Conservation (phyloP, 73 alveolate genomes). For the Effrenium voratum region DNA sequence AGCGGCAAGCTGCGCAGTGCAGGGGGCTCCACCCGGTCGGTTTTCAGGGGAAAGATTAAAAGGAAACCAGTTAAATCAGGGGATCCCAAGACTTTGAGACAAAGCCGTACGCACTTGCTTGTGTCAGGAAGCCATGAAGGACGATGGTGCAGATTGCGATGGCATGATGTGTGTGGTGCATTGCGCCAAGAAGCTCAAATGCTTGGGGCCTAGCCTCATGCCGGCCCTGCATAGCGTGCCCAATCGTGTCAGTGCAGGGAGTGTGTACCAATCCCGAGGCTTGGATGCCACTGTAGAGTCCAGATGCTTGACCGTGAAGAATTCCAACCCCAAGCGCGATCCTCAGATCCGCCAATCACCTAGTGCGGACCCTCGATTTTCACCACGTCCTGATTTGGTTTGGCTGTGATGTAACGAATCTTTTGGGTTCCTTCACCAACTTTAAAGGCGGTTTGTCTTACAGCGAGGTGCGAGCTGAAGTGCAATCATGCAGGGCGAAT, state of each 20-base stretch:
- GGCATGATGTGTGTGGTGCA: constrained; percentile 84
- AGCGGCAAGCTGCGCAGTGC: too few species aligned
- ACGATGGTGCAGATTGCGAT: constrained; percentile 66
- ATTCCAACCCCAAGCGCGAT: constrained; percentile 17
- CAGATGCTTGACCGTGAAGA: constrained; percentile 63
- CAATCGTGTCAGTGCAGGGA: not conserved
- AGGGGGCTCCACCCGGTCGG: too few species aligned
- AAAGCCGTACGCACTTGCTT: too few species aligned
- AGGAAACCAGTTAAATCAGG: too few species aligned
- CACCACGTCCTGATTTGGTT: too few species aligned
- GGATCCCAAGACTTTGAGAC: too few species aligned
- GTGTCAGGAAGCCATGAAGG: constrained; percentile 68
- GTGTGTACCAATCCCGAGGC: not conserved
- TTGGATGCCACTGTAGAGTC: constrained; percentile 60
- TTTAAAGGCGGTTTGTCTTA: not conserved
- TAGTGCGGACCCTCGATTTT: too few species aligned
- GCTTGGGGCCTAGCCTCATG: constrained; percentile 5
- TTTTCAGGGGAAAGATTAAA: too few species aligned
- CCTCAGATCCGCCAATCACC: too few species aligned
- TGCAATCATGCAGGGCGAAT: constrained; percentile 89
- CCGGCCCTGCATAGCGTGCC: not conserved
- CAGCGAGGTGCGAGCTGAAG: constrained; percentile 65
- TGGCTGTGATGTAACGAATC: too few species aligned
- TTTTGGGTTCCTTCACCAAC: too few species aligned
- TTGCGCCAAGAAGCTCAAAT: constrained; percentile 73